Evolutionary conservation across 2,329 filamentous ascomycete species (phyloP), one percentile per base, ranked within the genome.

Genomic region (Metarhizium guizhouense): DNA sequence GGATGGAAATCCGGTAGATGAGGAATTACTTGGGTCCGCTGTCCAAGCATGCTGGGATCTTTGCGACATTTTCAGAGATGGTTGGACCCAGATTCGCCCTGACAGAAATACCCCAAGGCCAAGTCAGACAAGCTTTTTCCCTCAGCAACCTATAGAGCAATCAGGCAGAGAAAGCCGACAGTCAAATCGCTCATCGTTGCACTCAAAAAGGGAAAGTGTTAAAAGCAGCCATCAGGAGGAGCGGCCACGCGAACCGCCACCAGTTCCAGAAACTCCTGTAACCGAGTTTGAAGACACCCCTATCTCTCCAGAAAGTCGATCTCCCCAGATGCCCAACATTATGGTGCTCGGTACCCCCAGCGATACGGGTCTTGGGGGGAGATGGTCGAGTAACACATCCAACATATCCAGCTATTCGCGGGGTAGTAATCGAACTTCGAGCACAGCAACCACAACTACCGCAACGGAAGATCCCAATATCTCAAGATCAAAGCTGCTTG

Each of bases 31-130:
- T 0, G 86, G 88, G 5, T 94, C 90, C 1, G 90, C 92, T 1
- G 88, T 96, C 0, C 91, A 96, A 66, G 90, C 92, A 14, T 96
- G 92, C 68, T 96, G 90, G 90, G 91, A 96, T 62, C 80, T 96
- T 6, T 95, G 90, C 68, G 90, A 96, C 71, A 84, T 96, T 54
- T 96, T 96, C 76, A 82, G 90, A 51, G 88, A 94, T 72, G 90
- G 90, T 18, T 96, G 92, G 90, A 90, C 89, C 3, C 88, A 94
- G 63, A 84, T 94, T 50, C 83, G 90, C 54, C 90, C 92, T 4
- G 91, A 96, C 58, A 80, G 91, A 54, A 88, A 87, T 48, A 96
- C 92, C 2, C 92, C 93, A 14, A 81, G 90, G 42, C 88, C 91
- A 2, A 88, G 81, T 55, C 90, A 95, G 67, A 81, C 85, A 11